These are phyloP conservation scores for Trypanosomatidae sp. DNA, from an alignment of 208 protist genomes.

Conservation along the genomic window DNA sequence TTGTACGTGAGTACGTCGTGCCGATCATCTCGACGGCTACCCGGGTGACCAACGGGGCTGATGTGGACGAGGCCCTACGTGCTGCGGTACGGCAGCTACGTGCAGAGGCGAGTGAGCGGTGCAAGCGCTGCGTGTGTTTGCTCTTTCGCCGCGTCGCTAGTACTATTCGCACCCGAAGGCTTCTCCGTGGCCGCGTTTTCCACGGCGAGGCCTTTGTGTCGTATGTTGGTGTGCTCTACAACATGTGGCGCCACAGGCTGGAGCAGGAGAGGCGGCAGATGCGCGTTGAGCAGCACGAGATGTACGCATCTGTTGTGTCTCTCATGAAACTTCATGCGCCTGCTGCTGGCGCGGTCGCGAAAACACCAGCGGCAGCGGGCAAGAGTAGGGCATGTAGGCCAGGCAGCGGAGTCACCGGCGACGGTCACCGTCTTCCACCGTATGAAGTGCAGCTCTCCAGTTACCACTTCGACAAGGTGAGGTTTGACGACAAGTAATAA, in stretches of 20 bases:
- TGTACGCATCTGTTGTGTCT: conserved; percentile 17
- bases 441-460: conserved; percentile 9
- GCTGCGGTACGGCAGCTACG: conserved; percentile 49
- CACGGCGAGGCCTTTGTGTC: conserved; percentile 47
- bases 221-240: conserved; percentile 55
- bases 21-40: conserved; percentile 38
- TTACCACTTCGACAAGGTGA: conserved; percentile 34
- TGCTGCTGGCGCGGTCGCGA: neutral
- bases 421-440: neutral
- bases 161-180: conserved; percentile 46
- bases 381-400: no score
- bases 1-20: conserved; percentile 41
- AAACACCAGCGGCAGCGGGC: neutral
- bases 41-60: conserved; percentile 12
- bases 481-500: conserved; percentile 19
- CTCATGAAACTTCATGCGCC: conserved; percentile 18
- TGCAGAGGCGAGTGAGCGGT: conserved; percentile 26
- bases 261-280: conserved; percentile 20
- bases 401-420: neutral
- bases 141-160: conserved; percentile 52
- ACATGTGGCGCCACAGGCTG: conserved; percentile 39
- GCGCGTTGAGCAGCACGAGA: conserved; percentile 1
- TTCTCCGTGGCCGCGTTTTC: conserved; percentile 34
- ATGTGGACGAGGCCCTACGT: conserved; percentile 30
- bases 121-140: conserved; percentile 26